A percentile compares a stretch with the other conserved stretches of the same genome.
phyloP scores from a whole-genome alignment of 257 asterid genomes.

The Solanum sejunctum region DNA sequence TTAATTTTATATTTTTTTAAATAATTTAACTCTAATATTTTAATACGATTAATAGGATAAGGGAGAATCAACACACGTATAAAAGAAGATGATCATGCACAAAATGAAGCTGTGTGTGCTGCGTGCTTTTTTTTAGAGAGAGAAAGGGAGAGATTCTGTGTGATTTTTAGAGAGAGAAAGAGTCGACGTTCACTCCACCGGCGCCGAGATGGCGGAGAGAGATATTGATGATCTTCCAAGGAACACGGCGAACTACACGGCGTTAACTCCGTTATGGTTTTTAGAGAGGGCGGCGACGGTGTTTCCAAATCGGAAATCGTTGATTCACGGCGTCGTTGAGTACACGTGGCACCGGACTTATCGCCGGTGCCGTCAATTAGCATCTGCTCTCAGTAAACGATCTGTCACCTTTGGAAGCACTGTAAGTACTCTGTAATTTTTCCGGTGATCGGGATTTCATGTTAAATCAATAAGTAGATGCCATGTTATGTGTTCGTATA shows the following conservation, averaged over 20 bases:
- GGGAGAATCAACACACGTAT: too few species aligned
- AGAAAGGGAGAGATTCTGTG: background rate
- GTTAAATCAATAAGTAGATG: background rate
- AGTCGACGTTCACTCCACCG: too few species aligned
- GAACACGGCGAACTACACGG: constrained; percentile 65
- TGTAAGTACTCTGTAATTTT: constrained; percentile 14
- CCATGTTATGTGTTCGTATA: background rate
- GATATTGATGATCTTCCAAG: constrained; percentile 88
- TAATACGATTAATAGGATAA: too few species aligned
- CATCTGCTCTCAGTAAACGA: constrained; percentile 59
- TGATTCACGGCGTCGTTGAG: constrained; percentile 49
- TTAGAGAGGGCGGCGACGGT: constrained; percentile 73
- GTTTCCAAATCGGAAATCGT: constrained; percentile 60
- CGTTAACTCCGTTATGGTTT: constrained; percentile 75
- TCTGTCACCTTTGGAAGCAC: constrained; percentile 74
- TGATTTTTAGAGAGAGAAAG: background rate
- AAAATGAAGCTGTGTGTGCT: too few species aligned
- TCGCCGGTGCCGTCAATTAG: constrained; percentile 80
- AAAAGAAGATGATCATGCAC: too few species aligned
- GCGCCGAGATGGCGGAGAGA: constrained; percentile 17
- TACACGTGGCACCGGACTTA: constrained; percentile 91
- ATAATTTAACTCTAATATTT: too few species aligned
- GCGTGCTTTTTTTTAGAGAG: background rate
- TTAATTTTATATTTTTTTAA: too few species aligned
- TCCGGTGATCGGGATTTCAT: background rate